Evolutionary conservation across 2,329 filamentous ascomycete species (phyloP).

Genomic region (Colletotrichum godetiae): DNA sequence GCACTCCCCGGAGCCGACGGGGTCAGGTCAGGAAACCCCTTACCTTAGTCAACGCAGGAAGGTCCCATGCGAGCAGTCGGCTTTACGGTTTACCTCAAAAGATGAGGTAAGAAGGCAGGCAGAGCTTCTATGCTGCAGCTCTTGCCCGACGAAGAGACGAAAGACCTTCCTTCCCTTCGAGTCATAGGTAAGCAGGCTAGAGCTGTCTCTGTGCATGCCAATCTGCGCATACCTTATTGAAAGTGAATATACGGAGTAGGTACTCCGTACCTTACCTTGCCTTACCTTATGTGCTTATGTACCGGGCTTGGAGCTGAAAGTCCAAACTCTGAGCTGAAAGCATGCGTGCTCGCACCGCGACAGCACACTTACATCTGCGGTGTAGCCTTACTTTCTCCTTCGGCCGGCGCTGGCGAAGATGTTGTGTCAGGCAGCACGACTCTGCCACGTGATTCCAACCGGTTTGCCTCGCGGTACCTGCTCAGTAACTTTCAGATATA

Average conservation of each 20-base stretch:
- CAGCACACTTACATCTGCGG: constrained; percentile 3
- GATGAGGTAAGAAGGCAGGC: not conserved
- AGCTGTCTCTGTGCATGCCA: not conserved
- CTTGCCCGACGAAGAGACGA: not conserved
- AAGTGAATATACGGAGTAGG: not conserved
- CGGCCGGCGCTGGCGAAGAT: not conserved
- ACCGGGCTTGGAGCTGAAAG: not conserved
- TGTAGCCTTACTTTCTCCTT: not conserved
- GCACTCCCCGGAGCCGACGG: constrained; percentile 14
- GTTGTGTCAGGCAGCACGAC: constrained; percentile 23
- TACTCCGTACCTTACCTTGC: too few relatives aligned
- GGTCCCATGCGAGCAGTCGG: not conserved
- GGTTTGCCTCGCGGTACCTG: not conserved
- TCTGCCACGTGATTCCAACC: constrained; percentile 14
- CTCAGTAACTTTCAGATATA: not conserved
- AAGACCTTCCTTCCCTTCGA: not conserved
- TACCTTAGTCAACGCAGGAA: not conserved
- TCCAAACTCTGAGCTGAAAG: constrained; percentile 6
- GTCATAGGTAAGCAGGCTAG: not conserved
- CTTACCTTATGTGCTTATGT: too few relatives aligned
- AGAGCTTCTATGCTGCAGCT: not conserved
- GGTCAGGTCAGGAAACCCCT: not conserved
- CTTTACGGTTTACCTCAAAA: not conserved
- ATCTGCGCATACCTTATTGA: not conserved
- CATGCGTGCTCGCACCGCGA: not conserved